A percentile compares a stretch with the other conserved stretches of the same genome.
Conservation (phyloP, 176 grass and related monocot genomes). For the Cenchrus purpureus region DNA sequence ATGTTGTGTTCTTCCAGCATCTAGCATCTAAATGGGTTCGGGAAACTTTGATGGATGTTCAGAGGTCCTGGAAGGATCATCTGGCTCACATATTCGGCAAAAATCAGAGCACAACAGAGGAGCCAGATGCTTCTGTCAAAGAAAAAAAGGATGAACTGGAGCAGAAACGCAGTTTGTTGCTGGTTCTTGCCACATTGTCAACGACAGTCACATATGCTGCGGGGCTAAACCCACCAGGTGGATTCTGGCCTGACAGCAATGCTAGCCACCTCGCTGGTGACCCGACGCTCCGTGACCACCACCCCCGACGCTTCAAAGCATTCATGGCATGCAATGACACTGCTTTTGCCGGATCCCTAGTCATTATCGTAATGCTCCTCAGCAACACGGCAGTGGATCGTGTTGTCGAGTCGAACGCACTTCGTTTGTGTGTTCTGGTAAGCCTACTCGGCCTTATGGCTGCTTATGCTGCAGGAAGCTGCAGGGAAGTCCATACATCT, state of each 20-base stretch:
- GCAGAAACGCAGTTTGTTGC: conserved; percentile 39
- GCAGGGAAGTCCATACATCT: conserved; percentile 41
- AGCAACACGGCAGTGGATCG: conserved; percentile 29
- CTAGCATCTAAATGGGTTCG: conserved; percentile 23
- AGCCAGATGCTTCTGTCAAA: neutral
- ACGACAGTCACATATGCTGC: conserved; percentile 45
- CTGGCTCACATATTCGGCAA: neutral
- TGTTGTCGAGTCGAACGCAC: conserved; percentile 25
- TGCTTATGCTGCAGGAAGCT: conserved; percentile 47
- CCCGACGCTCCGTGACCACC: conserved; percentile 25
- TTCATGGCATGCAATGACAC: conserved; percentile 46
- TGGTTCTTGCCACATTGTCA: conserved; percentile 46
- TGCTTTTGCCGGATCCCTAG: conserved; percentile 40
- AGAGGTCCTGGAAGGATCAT: conserved; percentile 19
- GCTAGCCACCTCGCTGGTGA: conserved; percentile 27
- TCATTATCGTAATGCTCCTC: conserved; percentile 49
- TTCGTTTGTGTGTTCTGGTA: conserved; percentile 35
- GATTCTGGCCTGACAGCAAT: conserved; percentile 35
- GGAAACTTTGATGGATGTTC: neutral
- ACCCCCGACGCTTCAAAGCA: conserved; percentile 40
- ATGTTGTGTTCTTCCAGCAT: conserved; percentile 45
- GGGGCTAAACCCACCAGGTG: conserved; percentile 37
- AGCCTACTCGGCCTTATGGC: conserved; percentile 42
- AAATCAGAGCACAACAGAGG: conserved; percentile 5
- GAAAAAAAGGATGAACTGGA: conserved; percentile 35